Conservation (phyloP, 2,329 filamentous ascomycete species). For the Fusarium clavum region DNA sequence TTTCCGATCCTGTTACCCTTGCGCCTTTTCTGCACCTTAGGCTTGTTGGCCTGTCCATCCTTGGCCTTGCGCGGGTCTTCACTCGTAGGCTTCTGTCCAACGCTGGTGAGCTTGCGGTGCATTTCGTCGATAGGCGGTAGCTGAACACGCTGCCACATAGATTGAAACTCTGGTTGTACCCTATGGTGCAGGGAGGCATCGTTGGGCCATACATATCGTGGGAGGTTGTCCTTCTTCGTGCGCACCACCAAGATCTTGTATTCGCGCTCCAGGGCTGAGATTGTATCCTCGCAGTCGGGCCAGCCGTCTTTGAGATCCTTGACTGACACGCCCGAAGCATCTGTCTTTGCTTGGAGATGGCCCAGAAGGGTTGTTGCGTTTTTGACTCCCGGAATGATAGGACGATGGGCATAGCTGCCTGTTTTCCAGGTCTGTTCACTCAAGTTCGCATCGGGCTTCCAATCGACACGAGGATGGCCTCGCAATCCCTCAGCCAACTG, state of each 20-base stretch:
- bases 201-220: slow-evolving; percentile 89
- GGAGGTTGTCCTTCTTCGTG: slow-evolving; percentile 91
- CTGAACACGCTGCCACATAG: slow-evolving; percentile 84
- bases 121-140: slow-evolving; percentile 82
- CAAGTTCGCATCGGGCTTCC: slow-evolving; percentile 66
- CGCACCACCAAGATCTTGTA: slow-evolving; percentile 87
- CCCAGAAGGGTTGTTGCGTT: slow-evolving; percentile 80
- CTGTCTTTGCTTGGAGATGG: slow-evolving; percentile 83
- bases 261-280: slow-evolving; percentile 80
- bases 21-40: slow-evolving; percentile 80
- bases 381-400: slow-evolving; percentile 82
- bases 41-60: slow-evolving; percentile 60
- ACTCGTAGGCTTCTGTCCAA: slow-evolving; percentile 85
- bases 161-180: slow-evolving; percentile 85
- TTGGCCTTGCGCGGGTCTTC: slow-evolving; percentile 73
- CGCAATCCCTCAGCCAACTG: slow-evolving; percentile 76
- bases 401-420: slow-evolving; percentile 85
- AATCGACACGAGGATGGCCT: slow-evolving; percentile 69
- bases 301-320: slow-evolving; percentile 97
- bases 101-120: slow-evolving; percentile 79
- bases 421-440: slow-evolving; percentile 74
- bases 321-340: slow-evolving; percentile 83
- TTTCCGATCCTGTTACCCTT: slow-evolving; percentile 76
- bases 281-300: slow-evolving; percentile 83
- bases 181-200: slow-evolving; percentile 79